Evolutionary conservation across 768 basidiomycete species (phyloP).

Genomic region (Pulveroboletus sp.): DNA sequence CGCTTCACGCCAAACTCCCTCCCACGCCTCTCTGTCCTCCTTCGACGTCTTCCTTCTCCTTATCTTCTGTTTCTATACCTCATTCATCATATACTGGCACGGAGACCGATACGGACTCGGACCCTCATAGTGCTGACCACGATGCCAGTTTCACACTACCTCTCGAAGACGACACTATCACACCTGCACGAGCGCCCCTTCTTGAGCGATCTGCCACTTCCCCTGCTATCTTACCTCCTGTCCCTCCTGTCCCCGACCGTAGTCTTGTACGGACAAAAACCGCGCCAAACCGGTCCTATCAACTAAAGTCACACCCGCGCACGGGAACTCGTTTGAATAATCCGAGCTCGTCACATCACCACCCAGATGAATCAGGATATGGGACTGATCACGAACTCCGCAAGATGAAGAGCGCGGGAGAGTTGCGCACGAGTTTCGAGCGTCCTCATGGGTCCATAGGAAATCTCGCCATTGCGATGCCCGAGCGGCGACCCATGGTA

Average conservation of each 20-base stretch:
- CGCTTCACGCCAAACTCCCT: constrained; percentile 64
- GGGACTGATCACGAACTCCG: constrained; percentile 58
- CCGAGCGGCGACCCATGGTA: constrained; percentile 38
- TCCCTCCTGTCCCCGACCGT: constrained; percentile 29
- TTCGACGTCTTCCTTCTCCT: constrained; percentile 57
- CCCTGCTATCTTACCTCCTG: constrained; percentile 29
- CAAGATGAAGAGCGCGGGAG: constrained; percentile 85
- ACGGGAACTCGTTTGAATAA: constrained; percentile 26
- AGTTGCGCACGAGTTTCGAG: constrained; percentile 47
- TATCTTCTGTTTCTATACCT: constrained; percentile 42
- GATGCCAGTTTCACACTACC: constrained; percentile 26
- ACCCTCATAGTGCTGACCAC: constrained; percentile 40
- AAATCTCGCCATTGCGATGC: constrained; percentile 30
- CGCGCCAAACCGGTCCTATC: constrained; percentile 57
- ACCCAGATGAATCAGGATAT: constrained; percentile 38
- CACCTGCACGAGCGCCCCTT: constrained; percentile 51
- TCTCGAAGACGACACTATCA: constrained; percentile 71
- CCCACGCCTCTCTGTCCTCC: constrained; percentile 60
- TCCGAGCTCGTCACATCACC: constrained; percentile 13
- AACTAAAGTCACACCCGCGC: constrained; percentile 40
- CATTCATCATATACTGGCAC: constrained; percentile 44
- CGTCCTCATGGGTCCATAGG: constrained; percentile 22
- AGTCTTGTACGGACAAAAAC: constrained; percentile 69
- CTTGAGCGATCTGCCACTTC: constrained; percentile 48
- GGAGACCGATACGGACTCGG: constrained; percentile 53